A percentile compares a stretch with the other conserved stretches of the same genome.
phyloP scores from a whole-genome alignment of 805 yeast species.

The Zygotorulaspora danielsina region DNA sequence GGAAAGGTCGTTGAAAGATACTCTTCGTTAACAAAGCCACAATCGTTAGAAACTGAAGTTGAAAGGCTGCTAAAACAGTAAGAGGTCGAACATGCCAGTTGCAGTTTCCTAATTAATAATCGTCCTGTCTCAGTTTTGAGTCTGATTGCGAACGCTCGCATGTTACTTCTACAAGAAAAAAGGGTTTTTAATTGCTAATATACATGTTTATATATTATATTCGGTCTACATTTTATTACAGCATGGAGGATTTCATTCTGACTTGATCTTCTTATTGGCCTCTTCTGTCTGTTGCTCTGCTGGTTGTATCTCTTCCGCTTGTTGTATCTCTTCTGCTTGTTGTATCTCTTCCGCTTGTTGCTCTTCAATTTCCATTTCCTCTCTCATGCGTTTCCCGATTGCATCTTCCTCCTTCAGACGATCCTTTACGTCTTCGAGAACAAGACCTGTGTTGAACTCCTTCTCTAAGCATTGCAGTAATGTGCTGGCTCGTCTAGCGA shows the following conservation, averaged over 20 bases:
- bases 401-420: conserved; percentile 32
- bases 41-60: conserved; percentile 51
- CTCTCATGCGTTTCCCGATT: conserved; percentile 25
- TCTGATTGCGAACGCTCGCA: too few species aligned
- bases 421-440: conserved; percentile 25
- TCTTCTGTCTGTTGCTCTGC: conserved; percentile 3
- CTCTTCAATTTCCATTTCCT: conserved; percentile 18
- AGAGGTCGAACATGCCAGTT: too few species aligned
- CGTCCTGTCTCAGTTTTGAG: not conserved
- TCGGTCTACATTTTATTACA: conserved; percentile 9
- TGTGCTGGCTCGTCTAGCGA: conserved; percentile 77
- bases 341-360: conserved; percentile 10
- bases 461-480: conserved; percentile 68
- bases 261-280: not conserved
- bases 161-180: too few species aligned
- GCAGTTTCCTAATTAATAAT: too few species aligned
- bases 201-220: too few species aligned
- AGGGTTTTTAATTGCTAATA: too few species aligned
- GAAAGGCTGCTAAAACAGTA: conserved; percentile 46
- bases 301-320: conserved; percentile 3
- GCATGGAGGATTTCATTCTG: too few species aligned
- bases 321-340: conserved; percentile 6
- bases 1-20: conserved; percentile 59
- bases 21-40: conserved; percentile 67
- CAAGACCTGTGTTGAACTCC: conserved; percentile 50